Evolutionary conservation across 2,329 filamentous ascomycete genomes (phyloP).

Genomic region (Ustulina deusta): DNA sequence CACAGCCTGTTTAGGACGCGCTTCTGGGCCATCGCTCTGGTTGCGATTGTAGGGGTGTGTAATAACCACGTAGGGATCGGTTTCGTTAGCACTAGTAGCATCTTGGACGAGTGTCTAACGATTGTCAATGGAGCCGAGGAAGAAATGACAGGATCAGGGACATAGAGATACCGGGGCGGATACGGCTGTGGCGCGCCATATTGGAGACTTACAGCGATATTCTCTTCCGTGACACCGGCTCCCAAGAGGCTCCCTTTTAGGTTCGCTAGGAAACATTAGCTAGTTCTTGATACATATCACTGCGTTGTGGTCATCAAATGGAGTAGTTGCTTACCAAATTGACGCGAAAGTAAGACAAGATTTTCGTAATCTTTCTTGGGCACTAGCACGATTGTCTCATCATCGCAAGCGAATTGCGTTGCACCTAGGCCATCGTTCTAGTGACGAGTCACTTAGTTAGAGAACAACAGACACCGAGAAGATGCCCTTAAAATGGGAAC

Average conservation of each 20-base stretch:
- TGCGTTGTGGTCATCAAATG: neutral
- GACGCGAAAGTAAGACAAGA: slow-evolving; percentile 63
- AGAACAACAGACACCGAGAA: slow-evolving; percentile 11
- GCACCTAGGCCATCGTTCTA: slow-evolving; percentile 35
- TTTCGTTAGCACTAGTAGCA: slow-evolving; percentile 24
- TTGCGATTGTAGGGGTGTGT: slow-evolving; percentile 29
- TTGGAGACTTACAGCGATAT: slow-evolving; percentile 58
- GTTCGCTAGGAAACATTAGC: slow-evolving; percentile 53
- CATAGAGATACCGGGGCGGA: slow-evolving; percentile 1
- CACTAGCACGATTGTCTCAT: slow-evolving; percentile 61
- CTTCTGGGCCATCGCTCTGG: slow-evolving; percentile 26
- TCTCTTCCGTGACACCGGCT: slow-evolving; percentile 61
- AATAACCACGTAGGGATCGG: slow-evolving; percentile 24
- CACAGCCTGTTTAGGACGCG: slow-evolving; percentile 15
- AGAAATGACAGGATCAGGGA: slow-evolving; percentile 33
- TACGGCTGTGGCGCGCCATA: neutral
- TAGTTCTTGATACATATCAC: neutral
- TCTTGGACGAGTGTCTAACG: slow-evolving; percentile 43
- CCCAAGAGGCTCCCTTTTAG: slow-evolving; percentile 62
- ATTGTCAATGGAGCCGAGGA: slow-evolving; percentile 18
- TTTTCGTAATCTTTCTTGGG: slow-evolving; percentile 70
- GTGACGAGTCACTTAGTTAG: slow-evolving; percentile 38
- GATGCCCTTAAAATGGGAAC: slow-evolving; percentile 36
- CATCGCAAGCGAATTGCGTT: slow-evolving; percentile 48
- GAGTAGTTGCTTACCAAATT: slow-evolving; percentile 64